A percentile compares a stretch with the other conserved stretches of the same genome.
Evolutionary conservation across 805 yeast genomes (phyloP).

Genomic region (Candida ficus): DNA sequence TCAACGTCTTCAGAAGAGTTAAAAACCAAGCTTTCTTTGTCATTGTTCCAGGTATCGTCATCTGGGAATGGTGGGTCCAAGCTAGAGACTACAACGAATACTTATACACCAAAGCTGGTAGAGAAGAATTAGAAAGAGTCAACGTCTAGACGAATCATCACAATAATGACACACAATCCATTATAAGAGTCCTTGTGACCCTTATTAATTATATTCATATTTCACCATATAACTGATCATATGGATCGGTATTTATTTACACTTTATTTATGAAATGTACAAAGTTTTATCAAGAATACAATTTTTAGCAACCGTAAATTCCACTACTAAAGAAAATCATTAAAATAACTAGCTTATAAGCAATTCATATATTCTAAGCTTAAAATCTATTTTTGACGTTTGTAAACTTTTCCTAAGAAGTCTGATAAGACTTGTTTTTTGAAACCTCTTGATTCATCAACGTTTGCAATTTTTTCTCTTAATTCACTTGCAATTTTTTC

Average conservation of each 20-base stretch:
- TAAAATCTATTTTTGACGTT: slow-evolving; percentile 72
- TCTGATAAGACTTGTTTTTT: slow-evolving; percentile 79
- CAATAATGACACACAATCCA: background rate
- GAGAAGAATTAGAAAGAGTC: slow-evolving; percentile 80
- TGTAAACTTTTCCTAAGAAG: slow-evolving; percentile 88
- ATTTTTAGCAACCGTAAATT: too few relatives aligned
- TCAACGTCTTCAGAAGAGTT: slow-evolving; percentile 93
- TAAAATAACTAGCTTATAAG: too few relatives aligned
- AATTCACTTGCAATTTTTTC: slow-evolving; percentile 66
- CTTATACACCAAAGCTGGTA: slow-evolving; percentile 97
- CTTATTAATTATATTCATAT: slow-evolving; percentile 1
- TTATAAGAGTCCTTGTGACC: background rate
- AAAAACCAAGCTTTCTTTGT: slow-evolving; percentile 78
- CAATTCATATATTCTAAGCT: too few relatives aligned
- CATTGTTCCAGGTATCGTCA: slow-evolving; percentile 68
- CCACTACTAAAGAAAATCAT: background rate
- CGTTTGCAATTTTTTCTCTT: slow-evolving; percentile 53
- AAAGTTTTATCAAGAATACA: slow-evolving; percentile 9
- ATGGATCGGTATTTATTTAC: background rate
- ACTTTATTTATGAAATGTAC: slow-evolving; percentile 8
- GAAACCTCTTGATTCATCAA: slow-evolving; percentile 93
- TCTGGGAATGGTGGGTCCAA: slow-evolving; percentile 82
- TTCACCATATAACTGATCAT: slow-evolving; percentile 1
- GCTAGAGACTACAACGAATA: slow-evolving; percentile 89
- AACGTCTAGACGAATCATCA: slow-evolving; percentile 27